phyloP scores from a whole-genome alignment of 305 asterid genomes.

The Plantago lanceolata region DNA sequence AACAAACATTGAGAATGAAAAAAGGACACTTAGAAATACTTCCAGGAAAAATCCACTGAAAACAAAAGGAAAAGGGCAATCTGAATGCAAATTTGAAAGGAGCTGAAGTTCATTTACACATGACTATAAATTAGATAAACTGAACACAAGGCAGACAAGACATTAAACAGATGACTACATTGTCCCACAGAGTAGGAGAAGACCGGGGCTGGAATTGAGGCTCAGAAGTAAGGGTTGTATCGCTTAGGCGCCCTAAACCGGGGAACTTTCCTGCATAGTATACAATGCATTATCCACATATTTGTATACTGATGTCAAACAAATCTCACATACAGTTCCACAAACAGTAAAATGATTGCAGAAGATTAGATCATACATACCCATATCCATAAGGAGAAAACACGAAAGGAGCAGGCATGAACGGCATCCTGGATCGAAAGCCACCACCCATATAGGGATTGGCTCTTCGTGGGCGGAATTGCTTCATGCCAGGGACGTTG shows the following conservation, averaged over 20 bases:
- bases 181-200: slow-evolving; percentile 16
- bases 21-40: not conserved
- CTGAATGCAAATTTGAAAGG: not conserved
- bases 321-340: not conserved
- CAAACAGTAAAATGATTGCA: not conserved
- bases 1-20: not conserved
- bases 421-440: slow-evolving; percentile 47
- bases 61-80: not conserved
- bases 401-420: slow-evolving; percentile 44
- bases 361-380: slow-evolving; percentile 26
- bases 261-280: slow-evolving; percentile 43
- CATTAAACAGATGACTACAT: slow-evolving; percentile 4
- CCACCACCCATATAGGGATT: slow-evolving; percentile 45
- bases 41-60: not conserved
- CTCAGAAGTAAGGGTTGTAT: slow-evolving; percentile 52
- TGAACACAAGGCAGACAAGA: not conserved
- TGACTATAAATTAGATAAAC: not conserved
- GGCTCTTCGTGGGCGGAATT: slow-evolving; percentile 39
- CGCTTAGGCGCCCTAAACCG: slow-evolving; percentile 51
- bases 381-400: slow-evolving; percentile 68
- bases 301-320: not conserved
- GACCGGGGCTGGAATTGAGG: slow-evolving; percentile 13
- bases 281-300: slow-evolving; percentile 7
- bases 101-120: not conserved
- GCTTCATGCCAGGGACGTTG: slow-evolving; percentile 58